A percentile compares a stretch with the other conserved stretches of the same genome.
phyloP scores from a whole-genome alignment of 305 asterid genomes.

The Solanum hybrid region DNA sequence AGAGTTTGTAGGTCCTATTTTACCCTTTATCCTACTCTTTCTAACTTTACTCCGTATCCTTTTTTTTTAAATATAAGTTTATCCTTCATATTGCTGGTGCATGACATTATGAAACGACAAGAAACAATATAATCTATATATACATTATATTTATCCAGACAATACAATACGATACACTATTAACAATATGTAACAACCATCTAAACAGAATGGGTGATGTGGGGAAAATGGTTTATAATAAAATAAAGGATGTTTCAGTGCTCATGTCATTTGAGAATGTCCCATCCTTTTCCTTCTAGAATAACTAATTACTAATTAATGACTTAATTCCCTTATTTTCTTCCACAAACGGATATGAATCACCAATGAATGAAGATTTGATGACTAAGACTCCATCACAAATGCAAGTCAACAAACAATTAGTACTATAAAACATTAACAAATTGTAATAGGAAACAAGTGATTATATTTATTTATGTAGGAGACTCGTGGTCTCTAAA shows the following conservation, averaged over 20 bases:
- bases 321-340: not conserved
- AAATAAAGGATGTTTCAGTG: not conserved
- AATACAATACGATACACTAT: not conserved
- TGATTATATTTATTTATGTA: not conserved
- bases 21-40: not conserved
- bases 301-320: not conserved
- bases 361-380: not conserved
- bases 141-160: not conserved
- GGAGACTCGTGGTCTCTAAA: not conserved
- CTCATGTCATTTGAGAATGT: not conserved
- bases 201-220: not conserved
- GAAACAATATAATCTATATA: not conserved
- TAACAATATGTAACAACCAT: not conserved
- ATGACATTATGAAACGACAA: not conserved
- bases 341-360: not conserved
- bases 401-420: not conserved
- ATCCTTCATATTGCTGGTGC: not conserved
- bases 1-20: not conserved
- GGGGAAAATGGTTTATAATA: not conserved
- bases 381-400: not conserved
- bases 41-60: not conserved
- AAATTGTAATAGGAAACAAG: not conserved
- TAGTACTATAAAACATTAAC: not conserved
- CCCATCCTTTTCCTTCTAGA: not conserved
- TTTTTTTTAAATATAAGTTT: not conserved